Conservation (phyloP, 2,329 filamentous ascomycete species). For the Aspergillus sp. region DNA sequence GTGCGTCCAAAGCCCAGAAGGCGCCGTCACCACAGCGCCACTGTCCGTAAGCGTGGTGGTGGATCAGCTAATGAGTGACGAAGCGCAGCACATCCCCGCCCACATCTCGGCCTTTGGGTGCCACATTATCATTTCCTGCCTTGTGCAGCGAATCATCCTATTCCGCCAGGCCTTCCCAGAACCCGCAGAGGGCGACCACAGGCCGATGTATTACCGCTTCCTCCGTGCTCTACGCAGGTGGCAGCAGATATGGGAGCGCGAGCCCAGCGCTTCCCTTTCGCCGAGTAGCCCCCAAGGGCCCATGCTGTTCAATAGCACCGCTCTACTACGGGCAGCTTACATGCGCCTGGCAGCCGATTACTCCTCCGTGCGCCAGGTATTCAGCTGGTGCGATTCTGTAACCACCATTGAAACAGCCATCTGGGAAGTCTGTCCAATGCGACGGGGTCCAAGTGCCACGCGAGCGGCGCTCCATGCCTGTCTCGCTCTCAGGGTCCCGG, state of each 20-base stretch:
- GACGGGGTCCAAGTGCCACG: neutral
- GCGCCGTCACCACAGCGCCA: no score
- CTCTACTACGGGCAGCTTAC: neutral
- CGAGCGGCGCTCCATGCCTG: neutral
- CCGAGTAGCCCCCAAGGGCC: neutral
- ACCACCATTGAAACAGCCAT: no score
- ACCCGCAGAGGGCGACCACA: no score
- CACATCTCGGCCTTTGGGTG: neutral
- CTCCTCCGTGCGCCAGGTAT: neutral
- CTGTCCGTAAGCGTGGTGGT: no score
- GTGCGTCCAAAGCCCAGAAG: no score
- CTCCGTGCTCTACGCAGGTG: neutral
- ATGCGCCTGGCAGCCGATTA: neutral
- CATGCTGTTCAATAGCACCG: neutral
- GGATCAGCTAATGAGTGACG: neutral
- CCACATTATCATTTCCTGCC: neutral
- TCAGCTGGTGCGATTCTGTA: neutral
- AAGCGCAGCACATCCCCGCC: neutral
- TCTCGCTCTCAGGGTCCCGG: neutral
- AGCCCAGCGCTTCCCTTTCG: neutral
- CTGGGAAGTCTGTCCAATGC: no score
- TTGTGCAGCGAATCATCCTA: neutral
- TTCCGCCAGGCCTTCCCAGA: neutral
- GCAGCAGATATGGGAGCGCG: neutral
- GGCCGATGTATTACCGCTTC: neutral